Percentiles rank a stretch among this genome's conserved stretches.
phyloP scores from a whole-genome alignment of 176 grass and related monocot genomes.

The Cenchrus americanus region DNA sequence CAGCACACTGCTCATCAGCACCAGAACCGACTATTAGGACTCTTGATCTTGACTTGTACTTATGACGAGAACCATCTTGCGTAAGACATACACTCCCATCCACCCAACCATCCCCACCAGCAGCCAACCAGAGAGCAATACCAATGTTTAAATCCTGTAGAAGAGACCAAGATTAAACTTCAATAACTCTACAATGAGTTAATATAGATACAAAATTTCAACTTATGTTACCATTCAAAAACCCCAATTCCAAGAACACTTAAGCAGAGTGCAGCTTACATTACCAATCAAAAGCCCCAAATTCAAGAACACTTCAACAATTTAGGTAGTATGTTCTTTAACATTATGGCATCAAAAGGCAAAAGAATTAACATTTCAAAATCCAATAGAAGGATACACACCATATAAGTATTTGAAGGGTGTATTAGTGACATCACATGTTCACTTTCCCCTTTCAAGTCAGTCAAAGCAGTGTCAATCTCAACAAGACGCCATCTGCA shows the following conservation, averaged over 20 bases:
- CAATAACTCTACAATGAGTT: neutral
- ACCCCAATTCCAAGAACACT: conserved; percentile 16
- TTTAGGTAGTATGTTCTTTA: neutral
- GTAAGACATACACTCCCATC: conserved; percentile 58
- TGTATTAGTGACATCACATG: conserved; percentile 86
- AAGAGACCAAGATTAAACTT: conserved; percentile 21
- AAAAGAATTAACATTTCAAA: conserved; percentile 8
- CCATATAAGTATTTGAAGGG: conserved; percentile 96
- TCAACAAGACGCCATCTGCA: conserved; percentile 91
- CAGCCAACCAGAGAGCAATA: conserved; percentile 91
- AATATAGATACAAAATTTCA: conserved; percentile 2
- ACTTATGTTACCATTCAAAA: neutral
- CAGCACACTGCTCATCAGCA: conserved; percentile 95
- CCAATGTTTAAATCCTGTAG: conserved; percentile 94
- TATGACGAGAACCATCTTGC: conserved; percentile 51
- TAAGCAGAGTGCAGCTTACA: neutral
- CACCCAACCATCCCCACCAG: conserved; percentile 88
- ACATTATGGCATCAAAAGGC: neutral
- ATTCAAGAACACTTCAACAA: too few species aligned
- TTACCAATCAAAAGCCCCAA: too few species aligned
- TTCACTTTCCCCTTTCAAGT: conserved; percentile 75
- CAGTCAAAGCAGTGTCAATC: conserved; percentile 73
- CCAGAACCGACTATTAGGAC: conserved; percentile 90
- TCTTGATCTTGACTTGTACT: conserved; percentile 73
- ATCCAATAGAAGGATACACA: conserved; percentile 44